A percentile compares a stretch with the other conserved stretches of the same genome.
Conservation (phyloP, 2,329 filamentous ascomycete species). For the Clonostachys sp. region DNA sequence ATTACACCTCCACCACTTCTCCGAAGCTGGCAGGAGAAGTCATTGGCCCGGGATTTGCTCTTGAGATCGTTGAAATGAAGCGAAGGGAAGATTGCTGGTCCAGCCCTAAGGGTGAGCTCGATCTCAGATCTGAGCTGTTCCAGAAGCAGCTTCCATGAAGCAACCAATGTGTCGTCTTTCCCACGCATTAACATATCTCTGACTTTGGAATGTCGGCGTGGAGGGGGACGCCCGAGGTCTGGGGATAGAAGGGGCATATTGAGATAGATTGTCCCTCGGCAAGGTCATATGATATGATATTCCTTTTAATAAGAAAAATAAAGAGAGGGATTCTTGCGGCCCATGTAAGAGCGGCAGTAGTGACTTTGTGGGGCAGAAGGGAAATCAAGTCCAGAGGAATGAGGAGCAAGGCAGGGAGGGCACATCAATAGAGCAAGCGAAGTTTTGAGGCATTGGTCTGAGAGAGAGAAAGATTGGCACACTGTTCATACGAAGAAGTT, state of each 20-base stretch:
- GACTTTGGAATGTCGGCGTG: conserved; percentile 30
- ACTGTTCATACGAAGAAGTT: too few relatives aligned
- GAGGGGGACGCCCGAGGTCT: conserved; percentile 24
- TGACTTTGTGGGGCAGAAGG: too few relatives aligned
- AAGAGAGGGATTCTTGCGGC: not conserved
- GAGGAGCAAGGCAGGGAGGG: too few relatives aligned
- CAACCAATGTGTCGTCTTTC: conserved; percentile 25
- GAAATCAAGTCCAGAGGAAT: too few relatives aligned
- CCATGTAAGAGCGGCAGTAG: not conserved
- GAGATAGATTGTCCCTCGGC: too few relatives aligned
- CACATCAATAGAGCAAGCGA: too few relatives aligned
- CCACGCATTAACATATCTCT: conserved; percentile 31
- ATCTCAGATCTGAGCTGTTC: conserved; percentile 38
- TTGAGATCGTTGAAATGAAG: conserved; percentile 41
- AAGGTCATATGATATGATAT: conserved; percentile 1
- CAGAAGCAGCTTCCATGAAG: conserved; percentile 41
- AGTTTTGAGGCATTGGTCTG: too few relatives aligned
- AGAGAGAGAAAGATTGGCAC: too few relatives aligned
- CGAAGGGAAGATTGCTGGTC: conserved; percentile 45
- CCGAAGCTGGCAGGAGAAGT: conserved; percentile 27
- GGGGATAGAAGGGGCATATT: not conserved
- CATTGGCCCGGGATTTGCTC: conserved; percentile 18
- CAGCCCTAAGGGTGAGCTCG: conserved; percentile 34
- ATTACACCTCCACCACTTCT: conserved; percentile 51
- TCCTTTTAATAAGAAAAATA: not conserved